These are phyloP conservation scores for Russula sp. DNA, from an alignment of 768 basidiomycete species.

Conservation along the genomic window DNA sequence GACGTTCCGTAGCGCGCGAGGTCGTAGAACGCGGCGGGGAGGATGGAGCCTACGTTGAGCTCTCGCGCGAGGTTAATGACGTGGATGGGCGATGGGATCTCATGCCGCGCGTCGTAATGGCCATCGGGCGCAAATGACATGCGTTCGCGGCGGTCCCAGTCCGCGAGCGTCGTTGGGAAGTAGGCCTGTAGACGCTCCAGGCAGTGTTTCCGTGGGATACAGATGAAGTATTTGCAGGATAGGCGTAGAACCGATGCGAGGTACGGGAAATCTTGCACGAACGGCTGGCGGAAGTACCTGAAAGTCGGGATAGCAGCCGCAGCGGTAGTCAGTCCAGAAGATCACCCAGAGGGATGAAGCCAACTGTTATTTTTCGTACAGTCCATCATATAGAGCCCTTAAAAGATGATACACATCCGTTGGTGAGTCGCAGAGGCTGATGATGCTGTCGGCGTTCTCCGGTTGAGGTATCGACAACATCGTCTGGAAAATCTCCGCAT, in stretches of 20 bases:
- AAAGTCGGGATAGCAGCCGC: too few species aligned
- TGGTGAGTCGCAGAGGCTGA: conserved; percentile 63
- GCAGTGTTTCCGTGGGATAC: conserved; percentile 60
- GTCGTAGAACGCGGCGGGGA: conserved; percentile 74
- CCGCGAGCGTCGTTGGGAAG: conserved; percentile 64
- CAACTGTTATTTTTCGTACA: conserved; percentile 47
- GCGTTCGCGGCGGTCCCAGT: conserved; percentile 68
- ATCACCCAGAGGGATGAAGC: background rate
- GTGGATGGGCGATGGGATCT: conserved; percentile 64
- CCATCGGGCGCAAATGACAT: conserved; percentile 49
- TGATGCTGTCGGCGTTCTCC: conserved; percentile 51
- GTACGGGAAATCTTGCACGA: conserved; percentile 54
- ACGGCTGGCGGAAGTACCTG: conserved; percentile 57
- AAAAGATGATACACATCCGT: conserved; percentile 66
- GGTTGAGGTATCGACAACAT: conserved; percentile 66
- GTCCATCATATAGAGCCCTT: conserved; percentile 68
- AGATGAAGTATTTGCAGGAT: conserved; percentile 73
- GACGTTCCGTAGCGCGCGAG: conserved; percentile 70
- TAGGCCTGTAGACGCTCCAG: conserved; percentile 56
- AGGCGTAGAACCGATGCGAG: conserved; percentile 66
- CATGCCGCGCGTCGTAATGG: conserved; percentile 57
- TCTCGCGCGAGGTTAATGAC: conserved; percentile 68
- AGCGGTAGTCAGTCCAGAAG: background rate
- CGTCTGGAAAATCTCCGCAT: conserved; percentile 73
- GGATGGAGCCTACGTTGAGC: conserved; percentile 52